Base-by-base conservation (phyloP, 169 alveolate species). In the Plasmodium billcollinsi region DNA sequence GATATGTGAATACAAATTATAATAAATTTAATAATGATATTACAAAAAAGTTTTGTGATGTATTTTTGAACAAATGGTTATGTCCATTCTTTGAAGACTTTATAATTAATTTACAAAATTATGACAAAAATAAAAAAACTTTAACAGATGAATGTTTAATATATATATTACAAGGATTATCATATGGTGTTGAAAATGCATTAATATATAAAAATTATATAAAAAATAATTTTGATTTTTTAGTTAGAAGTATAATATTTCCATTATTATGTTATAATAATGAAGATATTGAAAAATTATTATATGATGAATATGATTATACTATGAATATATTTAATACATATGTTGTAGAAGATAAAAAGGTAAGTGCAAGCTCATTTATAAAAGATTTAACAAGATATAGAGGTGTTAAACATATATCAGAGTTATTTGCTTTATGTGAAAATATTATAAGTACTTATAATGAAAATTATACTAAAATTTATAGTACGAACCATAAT, bases 161-260 rank as follows among this genome's bases (percentile, higher is more conserved):
- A 0, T 80, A 67, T 59, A 29, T 80, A 3, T 43, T 80, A 11
- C 78, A 69, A 59, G 90, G 90, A 8, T 43, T 80, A 54, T 80
- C 90, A 12, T 80, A 80, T 59, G 90, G 90, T 29, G 90, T 80
- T n/a, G 90, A 80, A 67, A 80, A 80, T 50, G 78, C 90, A 43
- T 14, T 80, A 3, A 69, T 80, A 8, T 80, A 80, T 59, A 80
- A 80, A 67, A 80, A 80, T 47, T 80, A 80, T 26, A 80, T 80
- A 59, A 80, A 80, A 80, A 80, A 6, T 47, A 80, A 80, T 59
- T 18, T 80, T 47, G 83, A 69, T 2, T 80, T 80, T 80, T n/a
- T 80, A 9, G 69, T 80, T 0, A 29, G 56, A 47, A 49, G 69
- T 67, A 71, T 80, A 3, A 80, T 80, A 1, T 80, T 80, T 61